Evolutionary conservation across 495 filamentous ascomycete species (phyloP), one percentile per base, ranked within the genome.

Genomic region (Hypomontagnella submonticulosa): DNA sequence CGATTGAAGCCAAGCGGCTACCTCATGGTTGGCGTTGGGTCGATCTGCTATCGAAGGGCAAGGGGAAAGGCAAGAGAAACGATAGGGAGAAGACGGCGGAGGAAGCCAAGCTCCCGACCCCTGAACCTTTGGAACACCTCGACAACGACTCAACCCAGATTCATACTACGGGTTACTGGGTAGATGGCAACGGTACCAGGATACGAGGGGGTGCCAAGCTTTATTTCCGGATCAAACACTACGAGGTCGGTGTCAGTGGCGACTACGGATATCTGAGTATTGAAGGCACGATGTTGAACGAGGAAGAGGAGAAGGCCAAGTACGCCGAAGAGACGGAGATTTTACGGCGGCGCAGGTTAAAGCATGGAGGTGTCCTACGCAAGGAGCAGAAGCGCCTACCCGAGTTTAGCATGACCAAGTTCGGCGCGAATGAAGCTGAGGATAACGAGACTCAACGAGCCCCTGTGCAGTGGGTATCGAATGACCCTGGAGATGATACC

Each of bases 161-260:
- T 30, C 79, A 81, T 61, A 75, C 77, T n/a, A 81, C 80, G 2
- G 81, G 81, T 9, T 81, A 81, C 57, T 83, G 81, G 81, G 71
- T 78, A 13, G 70, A 81, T 36, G 77, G 73, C 16, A 53, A 44
- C 3, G 76, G 76, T 3, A 52, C 54, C 10, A 78, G 73, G 42
- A 69, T 82, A 42, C 61, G 67, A 12, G 77, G 76, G 38, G 70
- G 69, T 0, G 50, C 62, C 3, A 81, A 79, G 67, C 70, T 81
- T 33, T 71, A 72, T 34, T 83, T 82, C 72, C 75, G 80, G 40
- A 81, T 83, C 70, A 81, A 80, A 58, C 79, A 79, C 54, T 83
- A 78, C 49, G 80, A 83, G 34, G 77, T 81, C 19, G 79, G 79
- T 7, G 70, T 76, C n/a, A 80, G 80, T 5, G 80, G 80, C 41